Base-by-base conservation (phyloP, 2,329 filamentous ascomycete genomes). In the Aspergillus versicolor region DNA sequence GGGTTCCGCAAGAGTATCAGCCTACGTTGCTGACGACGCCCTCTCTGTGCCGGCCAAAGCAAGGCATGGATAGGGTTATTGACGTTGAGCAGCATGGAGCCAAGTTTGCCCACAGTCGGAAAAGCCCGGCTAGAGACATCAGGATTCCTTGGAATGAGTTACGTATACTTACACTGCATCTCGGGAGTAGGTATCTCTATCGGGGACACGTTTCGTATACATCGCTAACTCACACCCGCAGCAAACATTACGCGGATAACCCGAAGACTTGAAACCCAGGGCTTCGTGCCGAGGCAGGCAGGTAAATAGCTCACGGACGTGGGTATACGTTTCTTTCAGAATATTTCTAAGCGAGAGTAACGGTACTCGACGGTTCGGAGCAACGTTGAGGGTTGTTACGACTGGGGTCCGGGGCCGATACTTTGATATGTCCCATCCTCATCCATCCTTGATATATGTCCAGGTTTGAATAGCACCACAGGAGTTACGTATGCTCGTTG, bases 401-500 rank as follows among this genome's bases (percentile, higher is more conserved):
- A 22, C 27, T n/a, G 9, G 2, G n/a, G 6, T 38, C 5, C 19
- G n/a, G 30, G 12, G 2, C 30, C 13, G 5, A 45, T 17, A 15
- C 30, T 11, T 34, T 34, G 30, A 15, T 15, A n/a, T 40, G 13
- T 30, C 21, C 21, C 32, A 40, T 54, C 15, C 34, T 21, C 37
- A 17, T 30, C 27, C 27, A 30, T 30, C 27, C 15, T 5, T 40
- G 34, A 41, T 17, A 49, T 17, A 42, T 24, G n/a, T 19, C 21
- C 24, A 48, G 24, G 13, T 11, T 24, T 17, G 15, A 37, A 8
- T 6, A 46, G 17, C n/a, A 34, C 52, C 5, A 8, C 50, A 48
- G 30, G 19, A 17, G 3, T 52, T 54, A 24, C 50, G 45, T 50
- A 43, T 57, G 22, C 21, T 46, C n/a, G 40, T 50, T 43, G 21